Evolutionary conservation across 768 basidiomycete genomes (phyloP).

Genomic region (Suillus ampliporus): DNA sequence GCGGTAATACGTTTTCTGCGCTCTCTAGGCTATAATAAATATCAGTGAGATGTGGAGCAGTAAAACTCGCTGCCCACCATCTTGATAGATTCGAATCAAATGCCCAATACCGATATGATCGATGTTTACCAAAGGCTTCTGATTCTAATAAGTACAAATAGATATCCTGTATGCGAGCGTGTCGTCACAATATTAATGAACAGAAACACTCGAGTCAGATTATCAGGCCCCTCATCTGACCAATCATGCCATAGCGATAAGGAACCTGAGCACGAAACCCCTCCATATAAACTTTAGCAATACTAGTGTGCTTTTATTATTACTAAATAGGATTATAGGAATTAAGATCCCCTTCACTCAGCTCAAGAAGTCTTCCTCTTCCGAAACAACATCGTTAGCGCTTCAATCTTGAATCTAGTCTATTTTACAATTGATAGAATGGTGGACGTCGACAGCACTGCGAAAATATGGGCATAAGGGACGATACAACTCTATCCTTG

Average conservation of each 20-base stretch:
- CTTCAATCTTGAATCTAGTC: not conserved
- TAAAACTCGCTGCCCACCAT: constrained; percentile 27
- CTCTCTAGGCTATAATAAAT: constrained; percentile 36
- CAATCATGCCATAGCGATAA: no score
- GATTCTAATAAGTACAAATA: constrained; percentile 4
- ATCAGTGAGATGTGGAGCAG: constrained; percentile 17
- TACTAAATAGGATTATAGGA: no score
- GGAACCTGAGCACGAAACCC: no score
- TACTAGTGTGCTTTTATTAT: not conserved
- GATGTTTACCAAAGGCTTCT: not conserved
- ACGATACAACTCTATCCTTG: not conserved
- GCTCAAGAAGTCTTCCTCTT: no score
- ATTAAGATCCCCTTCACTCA: no score
- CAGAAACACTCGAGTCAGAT: no score
- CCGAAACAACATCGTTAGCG: not conserved
- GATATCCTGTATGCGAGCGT: no score
- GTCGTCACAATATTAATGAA: no score
- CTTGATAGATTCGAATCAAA: constrained; percentile 5
- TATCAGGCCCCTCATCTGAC: no score
- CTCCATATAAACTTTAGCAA: no score
- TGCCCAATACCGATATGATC: not conserved
- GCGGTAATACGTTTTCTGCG: constrained; percentile 47
- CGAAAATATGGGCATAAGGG: not conserved
- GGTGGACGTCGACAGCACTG: no score
- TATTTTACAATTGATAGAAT: not conserved